Conservation (phyloP, 1,139 yeast genomes). For the Blastobotrys aristatus region DNA sequence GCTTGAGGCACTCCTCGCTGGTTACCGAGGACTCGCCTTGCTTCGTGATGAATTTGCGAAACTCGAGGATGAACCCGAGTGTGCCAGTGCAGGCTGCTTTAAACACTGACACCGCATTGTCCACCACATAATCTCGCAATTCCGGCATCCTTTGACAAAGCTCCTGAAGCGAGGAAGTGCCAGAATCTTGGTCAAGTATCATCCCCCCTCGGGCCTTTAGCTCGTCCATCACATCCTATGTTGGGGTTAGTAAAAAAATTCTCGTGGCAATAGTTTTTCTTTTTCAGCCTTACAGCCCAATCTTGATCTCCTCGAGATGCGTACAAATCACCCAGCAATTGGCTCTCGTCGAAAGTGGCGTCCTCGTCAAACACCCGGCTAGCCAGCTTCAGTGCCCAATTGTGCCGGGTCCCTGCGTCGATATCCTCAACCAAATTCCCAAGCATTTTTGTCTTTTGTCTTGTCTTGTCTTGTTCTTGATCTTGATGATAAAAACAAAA, state of each 20-base stretch:
- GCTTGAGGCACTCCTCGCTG: neutral
- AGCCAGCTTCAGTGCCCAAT: constrained; percentile 10
- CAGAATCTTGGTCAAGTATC: neutral
- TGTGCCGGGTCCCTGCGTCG: constrained; percentile 7
- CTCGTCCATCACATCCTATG: constrained; percentile 7
- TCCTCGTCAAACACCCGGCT: constrained; percentile 3
- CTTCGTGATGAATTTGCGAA: constrained; percentile 4
- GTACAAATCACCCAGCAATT: constrained; percentile 10
- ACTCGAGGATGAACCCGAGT: constrained; percentile 3
- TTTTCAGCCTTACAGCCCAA: constrained; percentile 11
- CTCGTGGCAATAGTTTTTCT: neutral
- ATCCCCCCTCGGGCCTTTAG: constrained; percentile 2
- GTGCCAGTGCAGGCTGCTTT: neutral
- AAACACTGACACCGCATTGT: neutral
- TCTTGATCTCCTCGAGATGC: constrained; percentile 7
- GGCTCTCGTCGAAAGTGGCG: constrained; percentile 5
- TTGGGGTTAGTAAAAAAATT: neutral
- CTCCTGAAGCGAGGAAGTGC: neutral
- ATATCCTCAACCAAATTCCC: constrained; percentile 1
- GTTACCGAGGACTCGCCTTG: neutral
- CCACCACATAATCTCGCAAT: constrained; percentile 3
- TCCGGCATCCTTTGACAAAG: constrained; percentile 11
- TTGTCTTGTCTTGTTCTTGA: too few relatives aligned
- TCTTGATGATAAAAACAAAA: too few relatives aligned
- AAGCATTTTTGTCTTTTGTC: neutral